Evolutionary conservation across 2,329 filamentous ascomycete genomes (phyloP), one percentile per base, ranked within the genome.

Genomic region (Daldinia sp.): DNA sequence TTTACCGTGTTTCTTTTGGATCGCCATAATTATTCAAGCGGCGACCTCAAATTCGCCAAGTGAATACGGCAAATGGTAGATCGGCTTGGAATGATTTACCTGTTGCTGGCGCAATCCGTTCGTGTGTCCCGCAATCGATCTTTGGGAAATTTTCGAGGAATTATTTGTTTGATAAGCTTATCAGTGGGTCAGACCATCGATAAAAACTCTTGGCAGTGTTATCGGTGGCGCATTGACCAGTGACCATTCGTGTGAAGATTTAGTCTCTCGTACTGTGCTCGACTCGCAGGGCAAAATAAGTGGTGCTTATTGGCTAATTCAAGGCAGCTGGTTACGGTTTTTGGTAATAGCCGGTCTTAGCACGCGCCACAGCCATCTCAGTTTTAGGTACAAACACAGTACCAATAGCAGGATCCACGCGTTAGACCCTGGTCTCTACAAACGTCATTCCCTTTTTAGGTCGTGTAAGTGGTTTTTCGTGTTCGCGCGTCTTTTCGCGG

Each of bases 1-100:
- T 85, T 98, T 98, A 83, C 94, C 95, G 84, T 97, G 92, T 88
- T 98, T 98, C 88, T 98, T 98, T 79, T 98, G 93, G 77, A 98
- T 95, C 78, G 93, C 94, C 96, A 98, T 98, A 64, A 72, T 77
- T 73, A 75, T 66, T 70, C 51, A 60, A 41, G 20, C n/a, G 13
- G 33, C 33, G 44, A 48, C 15, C 46, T 35, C 15, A 15, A 37
- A 42, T 51, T 39, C 20, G 33, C 54, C 57, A 55, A 53, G 53
- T 37, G 51, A 59, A 51, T 59, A 50, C 39, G 42, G 37, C n/a
- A 48, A 7, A 37, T 39, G 30, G 28, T 44, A 13, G 15, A 57
- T 66, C 39, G 63, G 54, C 26, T 30, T 30, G n/a, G 33, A 35
- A 35, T 60, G 44, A 37, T 30, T 59, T 30, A 48, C 60, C 60